Evolutionary conservation across 495 filamentous ascomycete genomes (phyloP), one percentile per base, ranked within the genome.

Genomic region (Tuber microsphaerosporum): DNA sequence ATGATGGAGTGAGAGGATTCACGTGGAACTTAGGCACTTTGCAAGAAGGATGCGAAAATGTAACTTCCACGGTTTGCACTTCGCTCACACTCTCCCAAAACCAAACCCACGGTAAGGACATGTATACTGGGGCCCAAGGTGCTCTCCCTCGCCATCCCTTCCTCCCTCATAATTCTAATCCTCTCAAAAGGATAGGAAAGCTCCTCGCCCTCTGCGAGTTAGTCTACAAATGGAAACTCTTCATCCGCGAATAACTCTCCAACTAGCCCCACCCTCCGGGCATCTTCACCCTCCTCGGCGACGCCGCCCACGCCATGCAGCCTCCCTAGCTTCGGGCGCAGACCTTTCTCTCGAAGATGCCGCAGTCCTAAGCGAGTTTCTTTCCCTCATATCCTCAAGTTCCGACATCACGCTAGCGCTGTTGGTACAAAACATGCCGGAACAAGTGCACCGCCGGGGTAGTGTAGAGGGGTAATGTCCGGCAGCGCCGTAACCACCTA

Each of bases 231-330:
- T 37, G 34, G 34, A 37, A 37, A 37, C 34, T 37, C 34, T 37
- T 1, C 34, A 37, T 2, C 34, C 34, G 34, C 34, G 34, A 37
- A 2, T 1, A 37, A 37, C 34, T 37, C 34, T 37, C 86, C 31
- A 83, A 84, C 51, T 91, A 90, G 90, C 84, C 86, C 9, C 88
- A 89, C n/a, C n/a, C n/a, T n/a, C n/a, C n/a, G n/a, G n/a, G n/a
- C n/a, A n/a, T n/a, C n/a, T n/a, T n/a, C n/a, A n/a, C n/a, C n/a
- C n/a, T n/a, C n/a, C n/a, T n/a, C n/a, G n/a, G n/a, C n/a, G n/a
- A n/a, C n/a, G n/a, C n/a, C n/a, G n/a, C n/a, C n/a, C n/a, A n/a
- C n/a, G n/a, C n/a, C n/a, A n/a, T n/a, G n/a, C n/a, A n/a, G n/a
- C n/a, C n/a, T 74, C 83, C 82, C 81, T 90, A 6, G 87, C 86